These are phyloP conservation scores for Podospora pseudopauciseta DNA, from an alignment of 495 filamentous ascomycete species.

Conservation along the genomic window DNA sequence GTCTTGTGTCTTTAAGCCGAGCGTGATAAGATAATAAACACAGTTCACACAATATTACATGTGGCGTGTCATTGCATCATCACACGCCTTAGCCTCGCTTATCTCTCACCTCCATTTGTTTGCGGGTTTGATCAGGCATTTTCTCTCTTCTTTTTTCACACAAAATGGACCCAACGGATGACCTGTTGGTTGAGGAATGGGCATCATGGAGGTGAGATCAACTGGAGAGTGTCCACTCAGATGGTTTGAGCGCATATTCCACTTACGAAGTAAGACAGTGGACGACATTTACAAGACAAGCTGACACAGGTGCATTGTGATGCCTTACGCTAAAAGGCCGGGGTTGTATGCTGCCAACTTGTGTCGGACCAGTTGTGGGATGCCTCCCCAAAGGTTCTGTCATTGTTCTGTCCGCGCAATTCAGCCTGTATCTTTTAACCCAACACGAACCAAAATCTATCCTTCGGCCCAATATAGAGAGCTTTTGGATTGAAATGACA, in stretches of 20 bases:
- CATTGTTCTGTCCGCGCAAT: neutral
- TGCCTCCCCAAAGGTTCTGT: neutral
- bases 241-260: too few species aligned
- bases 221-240: too few species aligned
- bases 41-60: too few species aligned
- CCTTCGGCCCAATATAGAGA: neutral
- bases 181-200: too few species aligned
- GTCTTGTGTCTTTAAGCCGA: constrained; percentile 21
- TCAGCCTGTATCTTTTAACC: neutral
- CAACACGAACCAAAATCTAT: neutral
- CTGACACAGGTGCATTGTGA: neutral
- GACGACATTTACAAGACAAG: neutral
- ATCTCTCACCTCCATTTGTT: too few species aligned
- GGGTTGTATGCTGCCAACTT: neutral
- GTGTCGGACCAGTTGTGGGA: neutral
- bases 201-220: too few species aligned
- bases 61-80: too few species aligned
- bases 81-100: too few species aligned
- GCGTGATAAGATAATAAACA: neutral
- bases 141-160: too few species aligned
- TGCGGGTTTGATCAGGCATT: too few species aligned
- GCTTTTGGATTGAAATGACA: neutral
- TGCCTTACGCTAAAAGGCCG: neutral
- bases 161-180: too few species aligned
- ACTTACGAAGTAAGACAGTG: too few species aligned